phyloP scores from a whole-genome alignment of 169 alveolate genomes.

The Eimeria maxima region DNA sequence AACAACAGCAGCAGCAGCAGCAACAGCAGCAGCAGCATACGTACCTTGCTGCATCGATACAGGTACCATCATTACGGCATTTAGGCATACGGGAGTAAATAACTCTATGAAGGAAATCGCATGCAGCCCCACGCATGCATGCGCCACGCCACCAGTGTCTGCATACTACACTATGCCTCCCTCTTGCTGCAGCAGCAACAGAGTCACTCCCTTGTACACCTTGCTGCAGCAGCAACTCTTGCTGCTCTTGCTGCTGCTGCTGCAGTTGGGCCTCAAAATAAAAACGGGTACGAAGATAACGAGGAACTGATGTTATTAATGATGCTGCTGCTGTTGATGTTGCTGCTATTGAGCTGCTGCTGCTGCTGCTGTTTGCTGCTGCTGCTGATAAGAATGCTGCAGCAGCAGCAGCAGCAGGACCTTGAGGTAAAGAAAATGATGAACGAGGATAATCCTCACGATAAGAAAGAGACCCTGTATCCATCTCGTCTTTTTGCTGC shows the following conservation, averaged over 20 bases:
- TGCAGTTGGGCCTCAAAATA: background rate
- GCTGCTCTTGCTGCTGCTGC: constrained; percentile 68
- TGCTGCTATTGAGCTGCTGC: background rate
- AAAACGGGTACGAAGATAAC: background rate
- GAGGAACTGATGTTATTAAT: background rate
- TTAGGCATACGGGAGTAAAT: constrained; percentile 79
- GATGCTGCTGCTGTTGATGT: background rate
- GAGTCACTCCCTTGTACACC: constrained; percentile 21
- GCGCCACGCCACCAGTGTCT: constrained; percentile 96
- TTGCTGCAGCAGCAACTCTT: constrained; percentile 55
- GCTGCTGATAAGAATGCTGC: background rate
- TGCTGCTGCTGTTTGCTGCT: background rate
- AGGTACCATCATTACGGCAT: constrained; percentile 29
- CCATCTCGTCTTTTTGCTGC: no score
- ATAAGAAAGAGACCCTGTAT: background rate
- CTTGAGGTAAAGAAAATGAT: background rate
- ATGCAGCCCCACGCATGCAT: constrained; percentile 96
- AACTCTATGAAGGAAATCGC: constrained; percentile 95
- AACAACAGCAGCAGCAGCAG: background rate
- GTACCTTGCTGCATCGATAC: background rate
- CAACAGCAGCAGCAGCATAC: constrained; percentile 24
- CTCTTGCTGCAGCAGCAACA: constrained; percentile 59
- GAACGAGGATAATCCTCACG: background rate
- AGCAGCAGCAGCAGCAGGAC: background rate
- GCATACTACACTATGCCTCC: constrained; percentile 95